Evolutionary conservation across 768 basidiomycete genomes (phyloP).

Genomic region (Sarcomyxa edulis): DNA sequence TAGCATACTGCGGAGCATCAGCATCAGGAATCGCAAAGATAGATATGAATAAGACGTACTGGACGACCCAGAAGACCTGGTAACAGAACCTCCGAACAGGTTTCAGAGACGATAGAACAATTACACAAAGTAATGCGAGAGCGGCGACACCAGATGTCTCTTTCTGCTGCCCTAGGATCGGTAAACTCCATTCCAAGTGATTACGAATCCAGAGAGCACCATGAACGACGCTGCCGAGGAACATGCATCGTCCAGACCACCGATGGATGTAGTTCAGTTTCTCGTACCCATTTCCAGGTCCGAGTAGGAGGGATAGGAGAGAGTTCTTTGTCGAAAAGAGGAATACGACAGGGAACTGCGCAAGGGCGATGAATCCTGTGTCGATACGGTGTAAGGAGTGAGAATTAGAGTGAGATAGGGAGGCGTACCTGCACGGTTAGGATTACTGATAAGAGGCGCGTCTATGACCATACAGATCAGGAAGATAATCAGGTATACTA

Average conservation of each 20-base stretch:
- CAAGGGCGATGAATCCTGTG: conserved; percentile 50
- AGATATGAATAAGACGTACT: conserved; percentile 56
- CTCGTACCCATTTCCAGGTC: conserved; percentile 63
- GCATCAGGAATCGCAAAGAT: not conserved
- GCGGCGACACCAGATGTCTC: conserved; percentile 72
- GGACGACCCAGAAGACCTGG: conserved; percentile 64
- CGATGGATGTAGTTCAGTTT: conserved; percentile 75
- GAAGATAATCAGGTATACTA: conserved; percentile 48
- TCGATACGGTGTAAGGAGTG: conserved; percentile 7
- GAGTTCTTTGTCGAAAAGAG: conserved; percentile 66
- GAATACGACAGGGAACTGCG: conserved; percentile 59
- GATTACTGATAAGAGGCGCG: conserved; percentile 57
- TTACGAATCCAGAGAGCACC: conserved; percentile 74
- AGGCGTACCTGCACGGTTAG: conserved; percentile 68
- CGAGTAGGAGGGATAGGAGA: conserved; percentile 49
- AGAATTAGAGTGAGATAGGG: not conserved
- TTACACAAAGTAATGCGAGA: conserved; percentile 52
- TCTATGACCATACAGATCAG: conserved; percentile 58
- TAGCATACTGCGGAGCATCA: conserved; percentile 37
- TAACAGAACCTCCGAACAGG: conserved; percentile 61
- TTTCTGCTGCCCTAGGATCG: conserved; percentile 67
- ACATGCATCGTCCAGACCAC: conserved; percentile 54
- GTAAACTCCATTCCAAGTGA: conserved; percentile 49
- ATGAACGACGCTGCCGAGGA: conserved; percentile 50
- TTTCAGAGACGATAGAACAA: conserved; percentile 60